Evolutionary conservation across 495 filamentous ascomycete species (phyloP).

Genomic region (Darksidea phi): DNA sequence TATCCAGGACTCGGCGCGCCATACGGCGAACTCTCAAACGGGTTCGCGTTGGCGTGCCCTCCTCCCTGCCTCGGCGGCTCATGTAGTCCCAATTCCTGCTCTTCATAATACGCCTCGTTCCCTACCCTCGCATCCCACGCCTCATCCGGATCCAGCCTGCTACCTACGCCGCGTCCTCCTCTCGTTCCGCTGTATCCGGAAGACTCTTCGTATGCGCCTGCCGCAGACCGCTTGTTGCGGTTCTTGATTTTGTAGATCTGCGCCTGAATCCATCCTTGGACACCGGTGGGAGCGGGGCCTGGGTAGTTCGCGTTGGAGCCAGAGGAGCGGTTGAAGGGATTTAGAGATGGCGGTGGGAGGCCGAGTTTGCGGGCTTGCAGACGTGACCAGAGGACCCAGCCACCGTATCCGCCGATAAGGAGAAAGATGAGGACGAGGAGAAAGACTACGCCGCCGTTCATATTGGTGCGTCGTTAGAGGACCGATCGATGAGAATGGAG

Average conservation of each 20-base stretch:
- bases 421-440: conserved; percentile 54
- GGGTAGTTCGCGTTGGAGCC: conserved; percentile 44
- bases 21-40: conserved; percentile 25
- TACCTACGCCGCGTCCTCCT: conserved; percentile 39
- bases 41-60: conserved; percentile 23
- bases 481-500: background rate
- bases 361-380: conserved; percentile 62
- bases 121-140: conserved; percentile 71
- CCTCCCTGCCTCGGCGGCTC: conserved; percentile 39
- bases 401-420: conserved; percentile 46
- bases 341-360: conserved; percentile 60
- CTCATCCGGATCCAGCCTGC: conserved; percentile 64
- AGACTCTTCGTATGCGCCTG: conserved; percentile 62
- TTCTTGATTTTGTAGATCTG: conserved; percentile 54
- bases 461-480: conserved; percentile 1
- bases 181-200: conserved; percentile 42
- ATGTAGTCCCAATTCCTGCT: conserved; percentile 58
- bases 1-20: conserved; percentile 30
- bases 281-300: conserved; percentile 56
- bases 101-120: conserved; percentile 63
- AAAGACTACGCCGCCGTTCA: conserved; percentile 45
- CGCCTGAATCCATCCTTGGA: conserved; percentile 59
- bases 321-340: conserved; percentile 61
- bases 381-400: conserved; percentile 51
- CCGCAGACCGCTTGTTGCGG: conserved; percentile 49